Conservation (phyloP, 768 basidiomycete species). For the Dictyophora rubrovolvata region DNA sequence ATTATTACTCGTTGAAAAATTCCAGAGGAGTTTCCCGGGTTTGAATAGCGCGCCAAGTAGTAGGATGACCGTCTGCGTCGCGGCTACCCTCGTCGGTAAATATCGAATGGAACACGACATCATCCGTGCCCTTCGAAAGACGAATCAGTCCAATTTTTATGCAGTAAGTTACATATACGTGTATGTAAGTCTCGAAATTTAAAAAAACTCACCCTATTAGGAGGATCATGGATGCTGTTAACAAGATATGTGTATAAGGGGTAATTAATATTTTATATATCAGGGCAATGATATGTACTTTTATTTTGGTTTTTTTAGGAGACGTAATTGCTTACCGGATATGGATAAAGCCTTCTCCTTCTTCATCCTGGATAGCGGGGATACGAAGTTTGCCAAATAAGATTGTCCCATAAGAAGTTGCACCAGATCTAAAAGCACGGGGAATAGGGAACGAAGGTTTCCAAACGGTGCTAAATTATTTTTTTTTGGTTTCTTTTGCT, state of each 20-base stretch:
- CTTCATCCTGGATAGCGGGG: conserved; percentile 50
- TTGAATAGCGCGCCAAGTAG: conserved; percentile 58
- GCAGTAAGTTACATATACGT: conserved; percentile 9
- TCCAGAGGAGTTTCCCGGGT: conserved; percentile 45
- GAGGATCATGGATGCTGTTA: conserved; percentile 63
- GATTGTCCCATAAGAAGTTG: conserved; percentile 58
- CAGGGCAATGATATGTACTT: neutral
- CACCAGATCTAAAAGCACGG: conserved; percentile 29
- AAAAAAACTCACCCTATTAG: conserved; percentile 43
- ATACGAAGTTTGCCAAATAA: conserved; percentile 70
- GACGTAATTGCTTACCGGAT: conserved; percentile 42
- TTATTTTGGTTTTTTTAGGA: neutral
- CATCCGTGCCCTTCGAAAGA: conserved; percentile 42
- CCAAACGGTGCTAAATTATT: conserved; percentile 26
- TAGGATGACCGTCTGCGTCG: conserved; percentile 38
- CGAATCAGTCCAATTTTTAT: neutral
- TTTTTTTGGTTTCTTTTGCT: conserved; percentile 12
- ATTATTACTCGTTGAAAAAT: conserved; percentile 57
- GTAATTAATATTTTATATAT: conserved; percentile 1
- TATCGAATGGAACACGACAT: conserved; percentile 63
- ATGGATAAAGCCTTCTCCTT: conserved; percentile 60
- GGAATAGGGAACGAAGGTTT: too few species aligned
- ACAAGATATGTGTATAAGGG: conserved; percentile 1
- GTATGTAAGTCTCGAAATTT: neutral
- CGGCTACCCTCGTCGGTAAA: conserved; percentile 49